Conservation (phyloP, 768 basidiomycete genomes). For the Phanerochaete carnosa region DNA sequence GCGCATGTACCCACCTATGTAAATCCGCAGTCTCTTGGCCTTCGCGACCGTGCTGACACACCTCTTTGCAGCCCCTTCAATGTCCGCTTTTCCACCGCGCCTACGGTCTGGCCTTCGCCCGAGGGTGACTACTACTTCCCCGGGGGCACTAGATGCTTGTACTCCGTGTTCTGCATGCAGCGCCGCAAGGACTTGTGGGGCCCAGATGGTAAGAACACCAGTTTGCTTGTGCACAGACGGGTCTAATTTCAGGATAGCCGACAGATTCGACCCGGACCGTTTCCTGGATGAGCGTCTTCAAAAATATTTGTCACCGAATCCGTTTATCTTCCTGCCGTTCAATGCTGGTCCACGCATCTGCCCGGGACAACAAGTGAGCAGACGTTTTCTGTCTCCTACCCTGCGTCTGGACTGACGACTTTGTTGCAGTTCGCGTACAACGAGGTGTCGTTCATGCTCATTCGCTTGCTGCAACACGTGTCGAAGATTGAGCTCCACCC, state of each 20-base stretch:
- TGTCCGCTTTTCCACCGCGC: conserved; percentile 31
- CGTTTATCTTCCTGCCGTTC: conserved; percentile 69
- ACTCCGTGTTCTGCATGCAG: conserved; percentile 55
- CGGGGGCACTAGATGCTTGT: conserved; percentile 33
- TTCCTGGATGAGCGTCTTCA: conserved; percentile 57
- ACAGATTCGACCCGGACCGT: conserved; percentile 59
- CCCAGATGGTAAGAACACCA: conserved; percentile 46
- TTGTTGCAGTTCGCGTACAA: conserved; percentile 47
- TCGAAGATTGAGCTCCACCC: conserved; percentile 23
- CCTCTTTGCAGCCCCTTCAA: conserved; percentile 19
- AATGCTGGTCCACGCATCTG: conserved; percentile 68
- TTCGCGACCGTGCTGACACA: not conserved
- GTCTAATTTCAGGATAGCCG: conserved; percentile 18
- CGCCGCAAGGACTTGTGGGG: conserved; percentile 63
- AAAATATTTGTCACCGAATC: conserved; percentile 54
- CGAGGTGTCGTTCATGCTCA: conserved; percentile 49
- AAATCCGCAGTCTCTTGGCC: not conserved
- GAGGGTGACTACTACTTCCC: conserved; percentile 40
- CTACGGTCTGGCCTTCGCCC: conserved; percentile 28
- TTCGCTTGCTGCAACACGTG: conserved; percentile 51
- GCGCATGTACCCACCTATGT: conserved; percentile 48
- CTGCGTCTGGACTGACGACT: not conserved
- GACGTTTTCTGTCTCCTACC: not conserved
- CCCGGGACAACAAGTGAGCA: conserved; percentile 42
- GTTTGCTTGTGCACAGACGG: not conserved